Evolutionary conservation across 148 eudicot species (phyloP).

Genomic region (Spergularia marina): DNA sequence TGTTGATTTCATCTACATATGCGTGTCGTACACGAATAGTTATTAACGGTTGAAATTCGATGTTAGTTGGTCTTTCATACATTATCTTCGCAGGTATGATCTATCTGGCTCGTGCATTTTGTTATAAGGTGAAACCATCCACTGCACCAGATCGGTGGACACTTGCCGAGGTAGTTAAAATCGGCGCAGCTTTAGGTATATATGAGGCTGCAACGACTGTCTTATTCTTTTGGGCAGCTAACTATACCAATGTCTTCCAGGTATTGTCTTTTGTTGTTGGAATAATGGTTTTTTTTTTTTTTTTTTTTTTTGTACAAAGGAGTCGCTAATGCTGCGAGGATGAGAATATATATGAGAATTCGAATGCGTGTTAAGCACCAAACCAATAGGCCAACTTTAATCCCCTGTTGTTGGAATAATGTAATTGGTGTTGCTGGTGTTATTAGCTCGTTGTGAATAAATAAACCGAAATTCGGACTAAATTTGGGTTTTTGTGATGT

Average conservation of each 20-base stretch:
- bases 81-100: neutral
- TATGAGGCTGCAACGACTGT: constrained; percentile 92
- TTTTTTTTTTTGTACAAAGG: no score
- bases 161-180: constrained; percentile 78
- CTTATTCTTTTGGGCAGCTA: constrained; percentile 94
- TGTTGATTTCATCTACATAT: no score
- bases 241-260: constrained; percentile 82
- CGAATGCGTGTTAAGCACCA: no score
- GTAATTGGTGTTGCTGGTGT: no score
- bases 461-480: neutral
- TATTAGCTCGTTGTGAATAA: no score
- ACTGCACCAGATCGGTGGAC: constrained; percentile 94
- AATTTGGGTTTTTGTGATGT: neutral
- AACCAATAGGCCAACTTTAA: no score
- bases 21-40: no score
- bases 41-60: no score
- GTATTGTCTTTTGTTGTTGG: constrained; percentile 27
- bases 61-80: neutral
- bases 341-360: no score
- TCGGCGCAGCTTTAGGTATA: constrained; percentile 75
- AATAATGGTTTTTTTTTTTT: no score
- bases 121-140: constrained; percentile 77
- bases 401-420: neutral
- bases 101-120: no score
- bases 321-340: no score